phyloP scores from a whole-genome alignment of 371 early-diverging fungal species.

The Capillidium rhysosporum region DNA sequence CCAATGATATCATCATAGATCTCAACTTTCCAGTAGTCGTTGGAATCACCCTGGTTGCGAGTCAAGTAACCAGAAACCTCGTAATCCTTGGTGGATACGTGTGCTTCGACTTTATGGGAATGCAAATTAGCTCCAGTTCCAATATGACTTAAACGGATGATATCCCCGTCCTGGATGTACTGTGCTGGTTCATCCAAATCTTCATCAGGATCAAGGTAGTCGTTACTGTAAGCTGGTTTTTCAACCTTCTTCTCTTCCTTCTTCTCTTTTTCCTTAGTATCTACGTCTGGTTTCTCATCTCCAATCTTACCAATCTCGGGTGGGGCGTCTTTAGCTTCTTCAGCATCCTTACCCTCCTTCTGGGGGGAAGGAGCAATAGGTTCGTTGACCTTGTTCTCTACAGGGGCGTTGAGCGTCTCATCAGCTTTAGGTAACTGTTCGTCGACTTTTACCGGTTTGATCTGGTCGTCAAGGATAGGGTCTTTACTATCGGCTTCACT shows the following conservation, averaged over 20 bases:
- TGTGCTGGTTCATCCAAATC: constrained; percentile 21
- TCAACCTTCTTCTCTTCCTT: constrained; percentile 12
- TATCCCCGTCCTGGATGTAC: constrained; percentile 56
- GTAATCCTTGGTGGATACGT: constrained; percentile 57
- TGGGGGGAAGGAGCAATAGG: too few species aligned
- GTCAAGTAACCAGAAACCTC: constrained; percentile 80
- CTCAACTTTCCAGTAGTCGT: constrained; percentile 86
- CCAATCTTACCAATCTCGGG: neutral
- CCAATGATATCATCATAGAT: constrained; percentile 39
- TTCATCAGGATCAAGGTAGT: constrained; percentile 11
- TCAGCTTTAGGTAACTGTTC: too few species aligned
- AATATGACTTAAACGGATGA: constrained; percentile 64
- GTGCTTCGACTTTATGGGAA: constrained; percentile 63
- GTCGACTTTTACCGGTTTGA: too few species aligned
- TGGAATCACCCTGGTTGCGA: constrained; percentile 42
- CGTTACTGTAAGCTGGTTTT: constrained; percentile 5
- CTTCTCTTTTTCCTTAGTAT: neutral
- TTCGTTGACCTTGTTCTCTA: too few species aligned
- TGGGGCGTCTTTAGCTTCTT: neutral
- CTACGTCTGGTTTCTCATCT: neutral
- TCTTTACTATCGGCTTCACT: too few species aligned
- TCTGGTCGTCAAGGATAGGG: too few species aligned
- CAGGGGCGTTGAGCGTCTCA: too few species aligned
- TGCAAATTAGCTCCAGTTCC: constrained; percentile 62
- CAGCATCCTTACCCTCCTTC: neutral